phyloP scores from a whole-genome alignment of 2,329 filamentous ascomycete species.

The Albophoma yamanashiensis region DNA sequence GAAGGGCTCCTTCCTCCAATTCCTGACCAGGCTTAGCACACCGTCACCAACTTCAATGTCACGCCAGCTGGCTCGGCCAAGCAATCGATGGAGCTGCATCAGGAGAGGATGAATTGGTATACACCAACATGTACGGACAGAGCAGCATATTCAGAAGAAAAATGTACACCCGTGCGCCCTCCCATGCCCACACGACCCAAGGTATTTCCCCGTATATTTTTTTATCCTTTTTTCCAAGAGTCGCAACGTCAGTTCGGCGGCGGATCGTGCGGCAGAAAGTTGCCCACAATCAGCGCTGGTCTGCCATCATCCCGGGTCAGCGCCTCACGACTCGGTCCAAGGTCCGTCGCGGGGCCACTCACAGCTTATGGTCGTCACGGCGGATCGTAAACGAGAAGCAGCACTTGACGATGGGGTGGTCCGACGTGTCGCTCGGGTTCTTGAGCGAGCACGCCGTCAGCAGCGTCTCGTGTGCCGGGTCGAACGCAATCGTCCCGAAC shows the following conservation, averaged over 20 bases:
- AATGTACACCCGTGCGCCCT: neutral
- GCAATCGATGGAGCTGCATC: neutral
- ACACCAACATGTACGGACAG: neutral
- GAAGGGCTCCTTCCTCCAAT: neutral
- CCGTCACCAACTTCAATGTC: neutral
- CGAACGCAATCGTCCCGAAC: conserved; percentile 95
- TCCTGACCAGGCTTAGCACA: neutral
- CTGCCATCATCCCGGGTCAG: conserved; percentile 31
- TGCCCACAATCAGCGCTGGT: conserved; percentile 89
- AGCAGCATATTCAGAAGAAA: neutral
- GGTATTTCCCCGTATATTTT: neutral
- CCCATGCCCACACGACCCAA: neutral
- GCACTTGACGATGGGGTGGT: conserved; percentile 70
- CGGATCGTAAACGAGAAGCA: conserved; percentile 97
- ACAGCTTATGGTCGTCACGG: conserved; percentile 94
- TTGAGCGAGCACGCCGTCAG: conserved; percentile 89
- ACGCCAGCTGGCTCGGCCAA: neutral
- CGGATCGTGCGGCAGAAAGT: conserved; percentile 83
- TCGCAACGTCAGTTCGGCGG: conserved; percentile 7
- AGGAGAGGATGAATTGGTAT: neutral
- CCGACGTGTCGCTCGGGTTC: conserved; percentile 59
- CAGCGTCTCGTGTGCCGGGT: conserved; percentile 86
- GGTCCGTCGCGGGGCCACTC: conserved; percentile 27
- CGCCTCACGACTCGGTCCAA: neutral
- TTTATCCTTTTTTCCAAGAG: neutral